These are phyloP conservation scores for Myriangium duriaei DNA, from an alignment of 2,329 filamentous ascomycete genomes.

Conservation along the genomic window DNA sequence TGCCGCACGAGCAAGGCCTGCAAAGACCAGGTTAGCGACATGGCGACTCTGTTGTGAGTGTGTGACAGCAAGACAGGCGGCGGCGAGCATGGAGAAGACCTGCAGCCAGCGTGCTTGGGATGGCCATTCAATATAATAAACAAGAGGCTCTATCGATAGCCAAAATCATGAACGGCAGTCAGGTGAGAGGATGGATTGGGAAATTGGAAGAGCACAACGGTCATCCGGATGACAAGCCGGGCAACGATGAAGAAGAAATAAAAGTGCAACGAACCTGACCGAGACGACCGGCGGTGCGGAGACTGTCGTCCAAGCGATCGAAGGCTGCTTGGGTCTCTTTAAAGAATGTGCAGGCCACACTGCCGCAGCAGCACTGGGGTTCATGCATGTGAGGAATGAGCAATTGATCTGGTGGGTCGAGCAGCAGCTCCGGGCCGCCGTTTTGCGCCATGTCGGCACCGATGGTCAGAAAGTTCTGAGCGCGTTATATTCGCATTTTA, in stretches of 20 bases:
- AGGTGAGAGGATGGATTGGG: neutral
- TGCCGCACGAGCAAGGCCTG: constrained; percentile 87
- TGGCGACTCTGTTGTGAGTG: constrained; percentile 16
- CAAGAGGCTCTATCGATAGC: constrained; percentile 11
- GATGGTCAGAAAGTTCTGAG: no score
- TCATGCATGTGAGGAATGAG: constrained; percentile 10
- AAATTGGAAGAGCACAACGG: constrained; percentile 8
- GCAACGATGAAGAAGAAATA: constrained; percentile 11
- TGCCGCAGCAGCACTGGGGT: constrained; percentile 68
- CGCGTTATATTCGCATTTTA: no score
- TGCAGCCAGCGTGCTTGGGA: constrained; percentile 4
- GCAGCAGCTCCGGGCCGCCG: constrained; percentile 4
- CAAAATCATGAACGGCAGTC: constrained; percentile 10
- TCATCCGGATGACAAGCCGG: constrained; percentile 7
- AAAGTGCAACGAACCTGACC: constrained; percentile 58
- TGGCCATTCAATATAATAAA: constrained; percentile 11
- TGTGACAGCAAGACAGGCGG: constrained; percentile 1
- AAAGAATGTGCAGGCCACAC: constrained; percentile 64
- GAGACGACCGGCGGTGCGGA: constrained; percentile 71
- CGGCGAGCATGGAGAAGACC: constrained; percentile 4
- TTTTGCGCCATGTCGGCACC: constrained; percentile 8
- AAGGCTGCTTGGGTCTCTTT: constrained; percentile 68
- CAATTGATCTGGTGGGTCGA: constrained; percentile 2
- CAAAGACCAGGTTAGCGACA: constrained; percentile 57
- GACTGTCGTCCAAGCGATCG: constrained; percentile 73